These are phyloP conservation scores for Mycena vulgaris DNA, from an alignment of 768 basidiomycete genomes.

Conservation along the genomic window DNA sequence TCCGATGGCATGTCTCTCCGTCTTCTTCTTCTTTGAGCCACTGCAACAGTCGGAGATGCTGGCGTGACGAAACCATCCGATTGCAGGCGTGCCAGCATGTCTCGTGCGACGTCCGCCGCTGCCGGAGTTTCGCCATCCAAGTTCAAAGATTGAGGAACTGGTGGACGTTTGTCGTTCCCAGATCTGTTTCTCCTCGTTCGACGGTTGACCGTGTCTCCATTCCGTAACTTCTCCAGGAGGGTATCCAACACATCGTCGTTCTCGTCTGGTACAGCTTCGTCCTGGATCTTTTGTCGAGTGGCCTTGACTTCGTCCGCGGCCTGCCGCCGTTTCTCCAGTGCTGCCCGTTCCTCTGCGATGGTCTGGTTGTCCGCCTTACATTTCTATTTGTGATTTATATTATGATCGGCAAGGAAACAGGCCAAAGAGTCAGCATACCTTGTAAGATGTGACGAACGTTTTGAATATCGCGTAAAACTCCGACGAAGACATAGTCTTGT, in stretches of 20 bases:
- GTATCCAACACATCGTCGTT: constrained; percentile 79
- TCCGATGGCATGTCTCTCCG: constrained; percentile 46
- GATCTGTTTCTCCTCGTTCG: constrained; percentile 67
- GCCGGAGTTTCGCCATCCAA: constrained; percentile 51
- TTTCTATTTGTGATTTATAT: constrained; percentile 70
- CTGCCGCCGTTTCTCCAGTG: constrained; percentile 78
- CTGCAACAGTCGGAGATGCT: constrained; percentile 61
- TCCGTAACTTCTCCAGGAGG: constrained; percentile 78
- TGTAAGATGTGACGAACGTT: constrained; percentile 95
- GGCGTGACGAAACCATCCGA: constrained; percentile 76
- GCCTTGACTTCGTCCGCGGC: constrained; percentile 75
- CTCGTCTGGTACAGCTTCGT: constrained; percentile 57
- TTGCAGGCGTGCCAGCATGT: constrained; percentile 83
- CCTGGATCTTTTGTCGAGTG: constrained; percentile 65
- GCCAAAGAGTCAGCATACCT: constrained; percentile 59
- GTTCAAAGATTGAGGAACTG: constrained; percentile 52
- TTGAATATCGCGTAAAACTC: constrained; percentile 99
- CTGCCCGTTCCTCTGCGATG: constrained; percentile 77
- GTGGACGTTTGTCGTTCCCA: constrained; percentile 53
- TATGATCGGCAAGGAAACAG: background rate
- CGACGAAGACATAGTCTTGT: constrained; percentile 85
- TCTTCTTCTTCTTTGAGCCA: constrained; percentile 56
- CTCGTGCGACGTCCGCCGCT: constrained; percentile 72
- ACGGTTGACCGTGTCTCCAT: constrained; percentile 76
- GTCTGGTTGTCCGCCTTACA: constrained; percentile 87